phyloP scores from a whole-genome alignment of 2,329 filamentous ascomycete species.

The Arthrobotrys sinensis region DNA sequence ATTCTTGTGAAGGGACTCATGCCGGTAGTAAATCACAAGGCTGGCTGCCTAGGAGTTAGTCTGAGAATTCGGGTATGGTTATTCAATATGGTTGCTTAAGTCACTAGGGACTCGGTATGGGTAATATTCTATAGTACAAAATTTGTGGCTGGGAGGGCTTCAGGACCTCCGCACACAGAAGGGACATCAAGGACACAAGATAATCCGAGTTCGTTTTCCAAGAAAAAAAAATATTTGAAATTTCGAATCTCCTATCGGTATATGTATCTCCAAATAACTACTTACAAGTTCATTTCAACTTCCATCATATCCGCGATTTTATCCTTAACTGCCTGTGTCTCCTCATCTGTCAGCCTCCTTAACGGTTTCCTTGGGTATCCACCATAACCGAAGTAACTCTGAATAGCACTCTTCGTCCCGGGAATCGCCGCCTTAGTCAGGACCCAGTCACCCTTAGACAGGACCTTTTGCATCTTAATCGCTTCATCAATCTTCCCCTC shows the following conservation, averaged over 20 bases:
- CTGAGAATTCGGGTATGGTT: not conserved
- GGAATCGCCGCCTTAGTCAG: constrained; percentile 79
- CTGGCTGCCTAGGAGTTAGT: constrained; percentile 16
- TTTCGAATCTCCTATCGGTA: not conserved
- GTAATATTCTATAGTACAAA: constrained; percentile 7
- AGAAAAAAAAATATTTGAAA: not conserved
- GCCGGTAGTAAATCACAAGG: constrained; percentile 3
- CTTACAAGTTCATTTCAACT: constrained; percentile 53
- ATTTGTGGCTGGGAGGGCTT: not conserved
- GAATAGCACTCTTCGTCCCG: constrained; percentile 77
- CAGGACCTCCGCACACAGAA: not conserved
- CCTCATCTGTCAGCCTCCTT: constrained; percentile 70
- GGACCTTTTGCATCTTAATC: constrained; percentile 75
- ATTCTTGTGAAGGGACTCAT: not conserved
- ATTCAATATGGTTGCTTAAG: not conserved
- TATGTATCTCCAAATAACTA: not conserved
- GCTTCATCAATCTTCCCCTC: constrained; percentile 76
- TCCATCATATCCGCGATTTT: constrained; percentile 69
- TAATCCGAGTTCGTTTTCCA: not conserved
- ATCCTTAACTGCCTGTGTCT: constrained; percentile 67
- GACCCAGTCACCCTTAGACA: constrained; percentile 79
- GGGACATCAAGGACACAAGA: not conserved
- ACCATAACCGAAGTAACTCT: constrained; percentile 77
- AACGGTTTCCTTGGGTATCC: constrained; percentile 74
- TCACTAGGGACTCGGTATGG: not conserved